These are phyloP conservation scores for Naganishia onofrii DNA, from an alignment of 768 basidiomycete species.

Conservation along the genomic window DNA sequence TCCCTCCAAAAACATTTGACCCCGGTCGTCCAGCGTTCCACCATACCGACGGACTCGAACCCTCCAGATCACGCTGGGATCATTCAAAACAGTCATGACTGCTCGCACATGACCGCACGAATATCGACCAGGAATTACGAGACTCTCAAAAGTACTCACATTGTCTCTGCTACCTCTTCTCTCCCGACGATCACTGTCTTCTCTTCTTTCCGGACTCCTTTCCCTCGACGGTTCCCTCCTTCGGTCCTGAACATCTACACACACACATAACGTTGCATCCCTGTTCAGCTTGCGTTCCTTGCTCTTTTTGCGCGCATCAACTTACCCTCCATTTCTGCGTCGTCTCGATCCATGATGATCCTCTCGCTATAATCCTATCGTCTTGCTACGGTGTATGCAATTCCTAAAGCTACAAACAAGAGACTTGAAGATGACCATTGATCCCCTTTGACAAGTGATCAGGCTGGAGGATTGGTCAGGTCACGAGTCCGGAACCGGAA, in stretches of 20 bases:
- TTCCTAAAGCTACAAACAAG: no score
- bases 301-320: neutral
- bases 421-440: neutral
- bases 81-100: slow-evolving; percentile 10
- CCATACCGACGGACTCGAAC: neutral
- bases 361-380: neutral
- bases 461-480: no score
- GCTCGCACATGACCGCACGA: slow-evolving; percentile 6
- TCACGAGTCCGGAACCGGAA: no score
- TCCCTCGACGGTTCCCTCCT: slow-evolving; percentile 28
- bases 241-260: slow-evolving; percentile 16
- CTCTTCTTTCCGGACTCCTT: slow-evolving; percentile 11
- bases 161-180: slow-evolving; percentile 27
- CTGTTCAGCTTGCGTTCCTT: neutral
- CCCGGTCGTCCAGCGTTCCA: neutral
- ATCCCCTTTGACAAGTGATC: neutral
- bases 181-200: slow-evolving; percentile 18
- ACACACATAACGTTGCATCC: neutral
- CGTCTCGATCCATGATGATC: slow-evolving; percentile 22
- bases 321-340: slow-evolving; percentile 32
- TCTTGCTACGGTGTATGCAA: neutral
- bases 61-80: neutral
- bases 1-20: no score
- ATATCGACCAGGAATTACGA: no score
- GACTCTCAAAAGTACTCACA: no score